Evolutionary conservation across 2,329 filamentous ascomycete genomes (phyloP).

Genomic region (Aspergillus sp.): DNA sequence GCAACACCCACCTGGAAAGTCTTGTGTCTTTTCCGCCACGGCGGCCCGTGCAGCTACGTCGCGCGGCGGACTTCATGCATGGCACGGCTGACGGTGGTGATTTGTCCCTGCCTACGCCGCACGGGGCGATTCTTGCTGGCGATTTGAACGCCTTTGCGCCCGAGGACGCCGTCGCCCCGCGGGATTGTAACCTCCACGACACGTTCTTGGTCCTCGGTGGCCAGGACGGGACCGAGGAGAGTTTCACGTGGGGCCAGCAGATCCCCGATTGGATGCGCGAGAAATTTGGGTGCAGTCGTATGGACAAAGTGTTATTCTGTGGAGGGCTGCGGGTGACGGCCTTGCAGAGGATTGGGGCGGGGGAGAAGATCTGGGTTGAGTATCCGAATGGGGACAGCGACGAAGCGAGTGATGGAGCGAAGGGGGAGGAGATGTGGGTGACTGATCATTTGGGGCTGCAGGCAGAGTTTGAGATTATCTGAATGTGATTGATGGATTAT

Average conservation of each 20-base stretch:
- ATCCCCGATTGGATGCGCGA: conserved; percentile 39
- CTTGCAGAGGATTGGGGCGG: conserved; percentile 51
- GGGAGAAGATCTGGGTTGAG: conserved; percentile 43
- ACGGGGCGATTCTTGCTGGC: conserved; percentile 49
- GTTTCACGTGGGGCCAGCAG: conserved; percentile 60
- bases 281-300: conserved; percentile 50
- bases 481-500: neutral
- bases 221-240: conserved; percentile 49
- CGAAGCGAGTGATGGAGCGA: conserved; percentile 31
- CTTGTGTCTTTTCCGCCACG: conserved; percentile 48
- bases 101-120: conserved; percentile 23
- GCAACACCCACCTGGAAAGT: conserved; percentile 59
- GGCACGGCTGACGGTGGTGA: conserved; percentile 8
- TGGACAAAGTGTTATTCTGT: conserved; percentile 55
- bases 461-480: conserved; percentile 21
- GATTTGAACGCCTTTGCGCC: conserved; percentile 59
- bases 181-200: conserved; percentile 50
- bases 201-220: conserved; percentile 54
- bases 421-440: conserved; percentile 47
- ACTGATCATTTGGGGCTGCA: conserved; percentile 51
- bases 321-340: conserved; percentile 29
- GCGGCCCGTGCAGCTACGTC: conserved; percentile 49
- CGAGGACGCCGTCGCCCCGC: conserved; percentile 50
- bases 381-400: conserved; percentile 29
- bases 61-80: conserved; percentile 46